phyloP scores from a whole-genome alignment of 768 basidiomycete genomes.

The Pilatotrama ljubarskyi region DNA sequence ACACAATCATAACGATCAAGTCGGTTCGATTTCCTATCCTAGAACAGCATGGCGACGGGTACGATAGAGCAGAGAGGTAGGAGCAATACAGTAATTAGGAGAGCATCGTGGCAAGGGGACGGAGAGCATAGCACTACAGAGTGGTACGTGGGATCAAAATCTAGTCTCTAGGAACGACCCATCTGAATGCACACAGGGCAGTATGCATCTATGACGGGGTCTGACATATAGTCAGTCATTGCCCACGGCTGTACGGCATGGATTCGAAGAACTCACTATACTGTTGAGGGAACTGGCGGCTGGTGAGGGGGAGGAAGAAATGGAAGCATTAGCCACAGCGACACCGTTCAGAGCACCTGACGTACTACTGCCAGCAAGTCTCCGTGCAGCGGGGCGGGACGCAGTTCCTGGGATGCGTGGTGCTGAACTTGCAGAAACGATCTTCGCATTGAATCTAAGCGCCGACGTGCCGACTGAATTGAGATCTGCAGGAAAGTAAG shows the following conservation, averaged over 20 bases:
- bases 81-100: slow-evolving; percentile 14
- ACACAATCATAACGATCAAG: slow-evolving; percentile 10
- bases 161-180: slow-evolving; percentile 24
- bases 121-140: slow-evolving; percentile 11
- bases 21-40: slow-evolving; percentile 10
- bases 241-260: slow-evolving; percentile 6
- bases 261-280: slow-evolving; percentile 50
- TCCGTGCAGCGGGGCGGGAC: slow-evolving; percentile 52
- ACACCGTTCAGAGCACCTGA: slow-evolving; percentile 5
- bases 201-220: slow-evolving; percentile 31
- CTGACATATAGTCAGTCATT: slow-evolving; percentile 20
- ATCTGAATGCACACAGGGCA: slow-evolving; percentile 31
- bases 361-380: slow-evolving; percentile 82
- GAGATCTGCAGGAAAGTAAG: slow-evolving; percentile 17
- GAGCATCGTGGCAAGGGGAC: slow-evolving; percentile 1
- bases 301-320: slow-evolving; percentile 32
- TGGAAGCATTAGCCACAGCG: slow-evolving; percentile 7
- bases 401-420: slow-evolving; percentile 59
- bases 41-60: slow-evolving; percentile 13
- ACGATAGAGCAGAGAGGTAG: slow-evolving; percentile 13
- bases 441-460: slow-evolving; percentile 65
- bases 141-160: slow-evolving; percentile 11
- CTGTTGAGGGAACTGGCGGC: slow-evolving; percentile 70
- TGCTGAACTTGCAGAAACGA: slow-evolving; percentile 70
- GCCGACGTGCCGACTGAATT: slow-evolving; percentile 25